These are phyloP conservation scores for Podila verticillata DNA, from an alignment of 192 early-diverging fungal genomes.

Conservation along the genomic window DNA sequence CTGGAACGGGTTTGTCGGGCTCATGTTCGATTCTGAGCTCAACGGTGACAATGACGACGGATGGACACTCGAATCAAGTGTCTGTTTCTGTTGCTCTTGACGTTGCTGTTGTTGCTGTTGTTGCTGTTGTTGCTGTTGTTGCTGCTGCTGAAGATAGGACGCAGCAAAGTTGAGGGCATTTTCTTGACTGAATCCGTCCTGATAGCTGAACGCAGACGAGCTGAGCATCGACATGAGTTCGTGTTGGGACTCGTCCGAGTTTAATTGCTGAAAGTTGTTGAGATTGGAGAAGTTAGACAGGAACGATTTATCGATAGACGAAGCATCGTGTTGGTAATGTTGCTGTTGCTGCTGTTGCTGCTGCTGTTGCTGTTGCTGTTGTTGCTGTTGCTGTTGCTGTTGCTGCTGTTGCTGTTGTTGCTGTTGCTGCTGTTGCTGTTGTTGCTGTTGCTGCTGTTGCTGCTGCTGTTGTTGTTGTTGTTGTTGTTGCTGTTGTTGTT, in stretches of 20 bases:
- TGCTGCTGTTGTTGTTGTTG: constrained; percentile 9
- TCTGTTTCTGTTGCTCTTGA: neutral
- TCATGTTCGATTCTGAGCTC: neutral
- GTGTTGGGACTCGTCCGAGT: constrained; percentile 39
- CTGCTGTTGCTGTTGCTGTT: constrained; percentile 9
- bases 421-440: neutral
- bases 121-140: constrained; percentile 34
- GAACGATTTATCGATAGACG: constrained; percentile 2
- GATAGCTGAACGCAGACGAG: constrained; percentile 29
- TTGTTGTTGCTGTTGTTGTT: constrained; percentile 5
- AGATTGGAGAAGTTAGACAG: constrained; percentile 36
- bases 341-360: constrained; percentile 14
- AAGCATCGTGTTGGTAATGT: neutral
- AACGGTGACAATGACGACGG: neutral
- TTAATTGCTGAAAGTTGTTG: constrained; percentile 43
- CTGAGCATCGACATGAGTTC: constrained; percentile 48
- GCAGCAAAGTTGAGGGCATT: constrained; percentile 31
- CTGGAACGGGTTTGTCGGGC: constrained; percentile 2
- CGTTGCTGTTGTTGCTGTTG: constrained; percentile 13
- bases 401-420: constrained; percentile 1
- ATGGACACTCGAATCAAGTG: neutral
- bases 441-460: neutral
- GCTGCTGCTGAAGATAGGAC: constrained; percentile 36
- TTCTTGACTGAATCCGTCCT: constrained; percentile 45
- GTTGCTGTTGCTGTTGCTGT: constrained; percentile 13